Conservation (phyloP, 2,329 filamentous ascomycete species). For the Aspergillus brasiliensis region DNA sequence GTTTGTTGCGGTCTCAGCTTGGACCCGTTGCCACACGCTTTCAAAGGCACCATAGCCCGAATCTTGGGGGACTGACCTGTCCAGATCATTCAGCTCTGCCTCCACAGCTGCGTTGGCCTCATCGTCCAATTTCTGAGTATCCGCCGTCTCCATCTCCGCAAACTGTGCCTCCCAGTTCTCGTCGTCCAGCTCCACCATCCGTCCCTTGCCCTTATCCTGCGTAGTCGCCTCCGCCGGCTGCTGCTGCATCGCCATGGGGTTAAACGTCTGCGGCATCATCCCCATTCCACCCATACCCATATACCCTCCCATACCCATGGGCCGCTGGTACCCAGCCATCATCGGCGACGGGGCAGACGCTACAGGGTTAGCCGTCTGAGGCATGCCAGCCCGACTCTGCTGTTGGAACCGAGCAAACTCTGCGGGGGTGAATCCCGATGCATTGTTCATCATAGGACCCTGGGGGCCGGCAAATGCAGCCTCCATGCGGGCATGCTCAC, state of each 20-base stretch:
- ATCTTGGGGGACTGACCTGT: constrained; percentile 67
- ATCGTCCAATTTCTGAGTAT: constrained; percentile 57
- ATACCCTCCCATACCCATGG: constrained; percentile 49
- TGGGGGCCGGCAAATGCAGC: constrained; percentile 63
- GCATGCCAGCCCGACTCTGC: constrained; percentile 61
- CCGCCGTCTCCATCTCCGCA: constrained; percentile 72
- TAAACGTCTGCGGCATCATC: constrained; percentile 54
- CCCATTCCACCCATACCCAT: constrained; percentile 52
- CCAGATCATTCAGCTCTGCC: constrained; percentile 83
- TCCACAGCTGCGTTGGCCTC: constrained; percentile 76
- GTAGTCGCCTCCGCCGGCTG: constrained; percentile 45
- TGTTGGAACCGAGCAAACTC: constrained; percentile 89
- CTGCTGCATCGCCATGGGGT: constrained; percentile 50
- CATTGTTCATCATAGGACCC: constrained; percentile 48
- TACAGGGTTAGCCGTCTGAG: constrained; percentile 62
- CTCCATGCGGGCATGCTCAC: constrained; percentile 70
- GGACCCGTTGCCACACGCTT: constrained; percentile 61
- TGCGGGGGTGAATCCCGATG: constrained; percentile 70
- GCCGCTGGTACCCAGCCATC: constrained; percentile 55
- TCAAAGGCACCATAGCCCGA: constrained; percentile 84
- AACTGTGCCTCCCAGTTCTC: constrained; percentile 97
- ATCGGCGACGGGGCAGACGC: constrained; percentile 59
- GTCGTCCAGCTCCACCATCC: constrained; percentile 89
- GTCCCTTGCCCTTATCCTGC: constrained; percentile 79
- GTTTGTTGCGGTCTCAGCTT: constrained; percentile 47